Evolutionary conservation across 208 protist genomes (phyloP).

Genomic region (Acanthamoeba divionensis): DNA sequence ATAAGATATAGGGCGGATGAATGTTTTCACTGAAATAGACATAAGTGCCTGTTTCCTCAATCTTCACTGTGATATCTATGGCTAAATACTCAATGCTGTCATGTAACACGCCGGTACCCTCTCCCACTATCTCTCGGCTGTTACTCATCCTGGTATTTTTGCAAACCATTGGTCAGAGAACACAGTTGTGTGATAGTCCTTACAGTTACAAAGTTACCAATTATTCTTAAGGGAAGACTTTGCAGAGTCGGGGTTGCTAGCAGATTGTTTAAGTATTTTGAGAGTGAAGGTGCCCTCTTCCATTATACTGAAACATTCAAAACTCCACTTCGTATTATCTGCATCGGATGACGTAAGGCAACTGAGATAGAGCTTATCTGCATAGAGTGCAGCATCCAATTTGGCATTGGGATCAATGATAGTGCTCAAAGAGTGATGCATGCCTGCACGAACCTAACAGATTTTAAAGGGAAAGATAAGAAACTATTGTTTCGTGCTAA

Average conservation of each 20-base stretch:
- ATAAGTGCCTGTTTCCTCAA: background rate
- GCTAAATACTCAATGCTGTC: background rate
- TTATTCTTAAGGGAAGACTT: too few relatives aligned
- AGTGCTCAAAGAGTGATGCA: too few relatives aligned
- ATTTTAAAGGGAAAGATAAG: too few relatives aligned
- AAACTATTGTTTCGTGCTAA: too few relatives aligned
- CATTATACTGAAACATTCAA: background rate
- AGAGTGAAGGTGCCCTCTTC: background rate
- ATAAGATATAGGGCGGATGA: background rate
- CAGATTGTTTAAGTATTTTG: background rate
- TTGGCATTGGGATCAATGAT: too few relatives aligned
- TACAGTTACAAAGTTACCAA: too few relatives aligned
- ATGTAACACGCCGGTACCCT: too few relatives aligned
- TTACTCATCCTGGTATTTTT: background rate
- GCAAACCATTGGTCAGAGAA: too few relatives aligned
- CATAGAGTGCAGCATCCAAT: too few relatives aligned
- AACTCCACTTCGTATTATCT: background rate
- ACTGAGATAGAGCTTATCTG: too few relatives aligned
- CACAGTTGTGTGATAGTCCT: too few relatives aligned
- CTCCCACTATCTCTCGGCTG: background rate
- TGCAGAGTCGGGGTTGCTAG: background rate
- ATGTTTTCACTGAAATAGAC: conserved; percentile 49
- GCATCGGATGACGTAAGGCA: background rate
- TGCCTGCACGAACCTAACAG: too few relatives aligned
- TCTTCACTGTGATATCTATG: background rate